Evolutionary conservation across 352 stramenopile species (phyloP).

Genomic region (Phytophthora idaei): DNA sequence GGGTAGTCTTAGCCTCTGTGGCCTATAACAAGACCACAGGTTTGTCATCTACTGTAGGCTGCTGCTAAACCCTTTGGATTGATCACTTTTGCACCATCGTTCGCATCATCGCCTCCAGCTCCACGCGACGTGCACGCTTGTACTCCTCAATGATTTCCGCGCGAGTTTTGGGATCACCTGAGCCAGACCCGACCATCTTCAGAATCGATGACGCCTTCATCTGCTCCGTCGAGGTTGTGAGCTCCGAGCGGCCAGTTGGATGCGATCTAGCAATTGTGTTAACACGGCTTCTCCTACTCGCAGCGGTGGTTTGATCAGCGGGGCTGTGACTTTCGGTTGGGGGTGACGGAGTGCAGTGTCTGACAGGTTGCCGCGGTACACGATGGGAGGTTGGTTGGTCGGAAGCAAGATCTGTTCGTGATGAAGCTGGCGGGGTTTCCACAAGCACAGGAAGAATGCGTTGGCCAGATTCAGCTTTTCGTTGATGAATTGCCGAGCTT

Average conservation of each 20-base stretch:
- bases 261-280: constrained; percentile 13
- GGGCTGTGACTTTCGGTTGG: constrained; percentile 19
- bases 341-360: constrained; percentile 11
- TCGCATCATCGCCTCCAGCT: constrained; percentile 71
- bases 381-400: background rate
- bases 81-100: constrained; percentile 66
- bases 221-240: constrained; percentile 7
- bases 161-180: constrained; percentile 45
- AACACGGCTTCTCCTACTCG: constrained; percentile 18
- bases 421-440: constrained; percentile 7
- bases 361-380: background rate
- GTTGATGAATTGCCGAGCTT: background rate
- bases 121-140: constrained; percentile 60
- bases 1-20: constrained; percentile 11
- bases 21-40: constrained; percentile 1
- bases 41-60: background rate
- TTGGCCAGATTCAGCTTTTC: constrained; percentile 10
- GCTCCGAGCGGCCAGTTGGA: constrained; percentile 2
- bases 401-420: constrained; percentile 1
- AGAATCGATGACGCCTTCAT: constrained; percentile 57
- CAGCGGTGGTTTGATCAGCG: constrained; percentile 4
- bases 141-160: constrained; percentile 69
- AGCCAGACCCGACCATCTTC: constrained; percentile 50
- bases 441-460: constrained; percentile 11
- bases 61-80: background rate